Evolutionary conservation across 495 filamentous ascomycete species (phyloP), one percentile per base, ranked within the genome.

Genomic region (Bacidia rubella): DNA sequence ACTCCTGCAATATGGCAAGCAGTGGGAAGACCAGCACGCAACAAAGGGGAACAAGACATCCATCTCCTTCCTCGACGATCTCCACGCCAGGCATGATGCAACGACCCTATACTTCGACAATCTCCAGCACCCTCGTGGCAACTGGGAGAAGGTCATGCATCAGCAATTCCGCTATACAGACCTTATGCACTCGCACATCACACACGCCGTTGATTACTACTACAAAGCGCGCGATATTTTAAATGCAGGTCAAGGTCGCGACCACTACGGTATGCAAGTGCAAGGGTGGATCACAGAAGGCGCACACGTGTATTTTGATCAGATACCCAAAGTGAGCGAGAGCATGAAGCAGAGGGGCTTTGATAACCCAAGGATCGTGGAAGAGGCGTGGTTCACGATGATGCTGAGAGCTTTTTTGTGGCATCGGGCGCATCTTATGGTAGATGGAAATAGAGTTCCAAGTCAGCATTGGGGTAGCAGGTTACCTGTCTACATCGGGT

Each of bases 401-500:
- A 62, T 66, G 54, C 47, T 64, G 12, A 54, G 60, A 38, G 62
- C 50, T 9, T 55, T 60, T 4, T 59, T 55, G 15, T 64, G 63
- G 62, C 54, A 63, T 47, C 53, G 60, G 39, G 55, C 47, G 15
- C 62, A 62, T 32, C 51, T 58, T 41, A 59, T 65, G 50, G 59
- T 59, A 10, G 54, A 57, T 35, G 63, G 59, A 0, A 43, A 55
- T 20, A 51, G 58, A 10, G 53, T 62, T 1, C 61, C 59, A 2
- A 58, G 58, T 50, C 29, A 54, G 9, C 54, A 61, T 32, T 63
- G 52, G 52, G 59, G 55, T n/a, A 65, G 63, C 42, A 57, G 54
- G 25, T 23, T 63, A n/a, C 61, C 61, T 19, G 56, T 65, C 11
- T 63, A 62, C 25, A 62, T 65, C 42, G 59, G 59, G 21, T 65